These are phyloP conservation scores for Dioscorea alata DNA, from an alignment of 106 monocot genomes.

Conservation along the genomic window DNA sequence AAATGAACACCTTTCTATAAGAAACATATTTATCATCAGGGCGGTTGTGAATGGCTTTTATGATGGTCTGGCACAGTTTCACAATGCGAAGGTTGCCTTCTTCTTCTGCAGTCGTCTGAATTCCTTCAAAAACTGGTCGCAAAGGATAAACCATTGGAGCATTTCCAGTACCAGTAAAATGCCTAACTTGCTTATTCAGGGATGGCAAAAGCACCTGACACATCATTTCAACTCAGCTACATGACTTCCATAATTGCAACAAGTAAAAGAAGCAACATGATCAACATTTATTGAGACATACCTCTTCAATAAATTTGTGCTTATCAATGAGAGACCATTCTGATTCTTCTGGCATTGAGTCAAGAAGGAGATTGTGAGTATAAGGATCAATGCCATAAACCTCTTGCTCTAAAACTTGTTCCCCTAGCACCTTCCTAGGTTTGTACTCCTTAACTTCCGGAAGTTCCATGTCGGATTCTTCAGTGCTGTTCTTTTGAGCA, in stretches of 20 bases:
- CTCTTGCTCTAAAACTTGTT: conserved; percentile 94
- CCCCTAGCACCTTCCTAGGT: conserved; percentile 83
- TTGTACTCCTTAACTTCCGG: conserved; percentile 99
- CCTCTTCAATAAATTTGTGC: conserved; percentile 94
- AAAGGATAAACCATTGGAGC: conserved; percentile 88
- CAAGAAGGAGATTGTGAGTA: conserved; percentile 92
- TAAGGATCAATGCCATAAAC: conserved; percentile 99
- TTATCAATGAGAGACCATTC: conserved; percentile 64
- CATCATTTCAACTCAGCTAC: conserved; percentile 5
- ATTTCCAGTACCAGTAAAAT: conserved; percentile 85
- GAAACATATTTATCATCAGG: conserved; percentile 95
- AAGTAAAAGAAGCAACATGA: no score
- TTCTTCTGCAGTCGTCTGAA: conserved; percentile 64
- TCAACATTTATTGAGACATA: conserved; percentile 13
- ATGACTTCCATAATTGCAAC: neutral
- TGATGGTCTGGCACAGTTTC: conserved; percentile 63
- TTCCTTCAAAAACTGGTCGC: conserved; percentile 74
- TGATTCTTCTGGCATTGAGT: conserved; percentile 82
- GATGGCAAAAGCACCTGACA: conserved; percentile 63
- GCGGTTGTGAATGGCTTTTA: conserved; percentile 75
- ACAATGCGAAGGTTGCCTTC: conserved; percentile 37
- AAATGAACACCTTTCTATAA: conserved; percentile 72
- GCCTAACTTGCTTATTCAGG: conserved; percentile 80
- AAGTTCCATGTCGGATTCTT: conserved; percentile 85
- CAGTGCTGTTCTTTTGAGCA: conserved; percentile 66